Evolutionary conservation across 805 yeast species (phyloP).

Genomic region (Candida sithepensis): DNA sequence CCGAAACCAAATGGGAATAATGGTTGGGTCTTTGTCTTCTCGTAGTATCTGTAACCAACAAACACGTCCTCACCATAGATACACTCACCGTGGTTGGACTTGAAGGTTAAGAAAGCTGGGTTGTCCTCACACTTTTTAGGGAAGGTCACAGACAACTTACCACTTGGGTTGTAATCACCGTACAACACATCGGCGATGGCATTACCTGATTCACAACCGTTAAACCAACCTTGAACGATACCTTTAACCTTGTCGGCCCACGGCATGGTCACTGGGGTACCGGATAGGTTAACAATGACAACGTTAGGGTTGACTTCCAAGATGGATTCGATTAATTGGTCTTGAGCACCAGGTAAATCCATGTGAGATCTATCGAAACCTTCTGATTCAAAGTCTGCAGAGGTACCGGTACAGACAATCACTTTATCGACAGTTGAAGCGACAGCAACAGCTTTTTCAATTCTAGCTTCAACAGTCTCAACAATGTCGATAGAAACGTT

Average conservation of each 20-base stretch:
- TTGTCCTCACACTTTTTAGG: slow-evolving; percentile 50
- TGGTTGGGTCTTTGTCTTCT: slow-evolving; percentile 44
- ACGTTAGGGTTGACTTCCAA: slow-evolving; percentile 45
- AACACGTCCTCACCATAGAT: slow-evolving; percentile 64
- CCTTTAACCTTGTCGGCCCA: slow-evolving; percentile 43
- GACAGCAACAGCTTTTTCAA: slow-evolving; percentile 40
- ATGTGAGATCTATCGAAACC: slow-evolving; percentile 51
- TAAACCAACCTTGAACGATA: slow-evolving; percentile 52
- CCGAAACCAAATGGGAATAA: slow-evolving; percentile 63
- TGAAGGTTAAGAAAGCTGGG: slow-evolving; percentile 52
- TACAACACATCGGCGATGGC: slow-evolving; percentile 57
- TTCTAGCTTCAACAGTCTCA: slow-evolving; percentile 29
- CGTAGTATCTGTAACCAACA: slow-evolving; percentile 62
- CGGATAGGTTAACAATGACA: slow-evolving; percentile 54
- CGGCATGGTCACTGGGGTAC: slow-evolving; percentile 60
- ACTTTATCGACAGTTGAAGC: slow-evolving; percentile 54
- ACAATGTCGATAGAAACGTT: slow-evolving; percentile 18
- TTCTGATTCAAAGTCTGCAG: slow-evolving; percentile 57
- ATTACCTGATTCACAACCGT: slow-evolving; percentile 57
- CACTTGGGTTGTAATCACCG: slow-evolving; percentile 60
- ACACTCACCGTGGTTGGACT: slow-evolving; percentile 48
- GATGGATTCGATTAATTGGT: slow-evolving; percentile 43
- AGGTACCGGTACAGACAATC: slow-evolving; percentile 47
- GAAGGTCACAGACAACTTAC: slow-evolving; percentile 54
- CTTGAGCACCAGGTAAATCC: slow-evolving; percentile 47